Evolutionary conservation across 1,139 yeast species (phyloP).

Genomic region (Suhomyces bokatorum): DNA sequence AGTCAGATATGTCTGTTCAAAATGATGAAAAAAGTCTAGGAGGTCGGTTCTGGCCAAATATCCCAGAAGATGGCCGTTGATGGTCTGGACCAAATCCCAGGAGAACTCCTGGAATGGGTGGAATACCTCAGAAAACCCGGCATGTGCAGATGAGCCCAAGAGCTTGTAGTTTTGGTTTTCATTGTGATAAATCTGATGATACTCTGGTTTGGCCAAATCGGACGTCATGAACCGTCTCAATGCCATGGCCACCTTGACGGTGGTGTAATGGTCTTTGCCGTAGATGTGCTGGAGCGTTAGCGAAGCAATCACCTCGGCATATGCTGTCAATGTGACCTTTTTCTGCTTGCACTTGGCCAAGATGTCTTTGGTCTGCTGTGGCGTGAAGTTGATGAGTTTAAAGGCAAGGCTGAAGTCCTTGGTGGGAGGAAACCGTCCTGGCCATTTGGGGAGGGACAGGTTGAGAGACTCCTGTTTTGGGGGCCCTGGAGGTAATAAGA

Average conservation of each 20-base stretch:
- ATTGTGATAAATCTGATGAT: constrained; percentile 19
- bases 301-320: constrained; percentile 28
- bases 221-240: constrained; percentile 31
- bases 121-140: constrained; percentile 32
- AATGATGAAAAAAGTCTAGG: constrained; percentile 26
- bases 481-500: constrained; percentile 17
- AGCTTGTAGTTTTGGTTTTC: constrained; percentile 25
- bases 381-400: constrained; percentile 33
- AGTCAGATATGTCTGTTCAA: constrained; percentile 21
- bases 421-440: constrained; percentile 33
- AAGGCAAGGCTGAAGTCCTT: constrained; percentile 26
- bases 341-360: constrained; percentile 31
- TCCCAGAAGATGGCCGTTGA: constrained; percentile 23
- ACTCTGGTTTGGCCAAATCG: constrained; percentile 20
- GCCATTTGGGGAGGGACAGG: constrained; percentile 27
- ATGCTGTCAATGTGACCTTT: constrained; percentile 39
- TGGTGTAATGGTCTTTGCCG: constrained; percentile 26
- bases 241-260: constrained; percentile 36
- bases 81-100: constrained; percentile 35
- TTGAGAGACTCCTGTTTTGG: neutral
- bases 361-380: constrained; percentile 26
- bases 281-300: constrained; percentile 32
- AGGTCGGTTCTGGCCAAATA: constrained; percentile 26
- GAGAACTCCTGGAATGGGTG: constrained; percentile 35
- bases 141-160: constrained; percentile 37